A percentile compares a stretch with the other conserved stretches of the same genome.
These are phyloP conservation scores for Sarcocystis neurona DNA, from an alignment of 169 alveolate genomes.

Conservation along the genomic window DNA sequence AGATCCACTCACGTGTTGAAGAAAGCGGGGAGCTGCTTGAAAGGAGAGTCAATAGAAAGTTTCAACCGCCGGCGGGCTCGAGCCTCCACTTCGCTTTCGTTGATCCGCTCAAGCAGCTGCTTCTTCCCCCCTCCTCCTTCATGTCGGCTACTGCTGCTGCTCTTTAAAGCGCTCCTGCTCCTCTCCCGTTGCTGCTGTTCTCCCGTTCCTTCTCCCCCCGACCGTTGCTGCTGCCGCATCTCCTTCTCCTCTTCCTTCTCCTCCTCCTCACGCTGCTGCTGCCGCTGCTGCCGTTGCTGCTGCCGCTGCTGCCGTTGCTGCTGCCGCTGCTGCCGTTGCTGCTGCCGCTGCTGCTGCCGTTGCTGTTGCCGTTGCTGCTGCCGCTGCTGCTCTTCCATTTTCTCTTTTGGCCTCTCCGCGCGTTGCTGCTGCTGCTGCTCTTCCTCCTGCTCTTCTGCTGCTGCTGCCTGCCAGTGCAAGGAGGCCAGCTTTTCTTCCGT, in stretches of 20 bases:
- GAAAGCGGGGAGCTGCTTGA: not conserved
- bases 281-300: not conserved
- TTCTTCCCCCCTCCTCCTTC: not conserved
- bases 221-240: too few species aligned
- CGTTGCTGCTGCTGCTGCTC: not conserved
- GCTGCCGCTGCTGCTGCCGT: not conserved
- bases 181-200: too few species aligned
- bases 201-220: too few species aligned
- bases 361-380: not conserved
- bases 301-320: not conserved
- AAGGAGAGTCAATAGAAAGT: conserved; percentile 3
- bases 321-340: not conserved
- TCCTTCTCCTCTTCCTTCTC: not conserved
- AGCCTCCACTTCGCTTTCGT: not conserved
- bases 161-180: too few species aligned
- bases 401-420: not conserved
- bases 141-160: not conserved
- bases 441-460: not conserved
- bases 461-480: not conserved
- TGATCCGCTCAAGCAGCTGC: not conserved
- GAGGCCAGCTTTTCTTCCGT: too few species aligned
- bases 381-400: not conserved
- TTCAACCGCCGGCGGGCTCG: not conserved
- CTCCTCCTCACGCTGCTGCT: not conserved
- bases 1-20: not conserved